These are phyloP conservation scores for Xylaria arbuscula DNA, from an alignment of 2,329 filamentous ascomycete genomes.

Conservation along the genomic window DNA sequence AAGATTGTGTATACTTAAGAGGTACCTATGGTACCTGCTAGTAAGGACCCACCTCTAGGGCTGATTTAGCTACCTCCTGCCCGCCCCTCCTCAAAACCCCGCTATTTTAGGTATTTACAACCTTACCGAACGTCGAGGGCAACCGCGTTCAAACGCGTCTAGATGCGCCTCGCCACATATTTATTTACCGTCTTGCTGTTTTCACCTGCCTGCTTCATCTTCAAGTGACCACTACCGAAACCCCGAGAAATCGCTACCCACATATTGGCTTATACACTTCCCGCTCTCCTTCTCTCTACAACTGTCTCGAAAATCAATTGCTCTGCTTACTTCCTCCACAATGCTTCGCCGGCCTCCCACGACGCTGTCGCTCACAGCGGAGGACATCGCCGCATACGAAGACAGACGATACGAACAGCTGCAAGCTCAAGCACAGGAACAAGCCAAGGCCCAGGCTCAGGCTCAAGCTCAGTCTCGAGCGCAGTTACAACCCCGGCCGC, in stretches of 20 bases:
- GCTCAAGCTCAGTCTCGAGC: constrained; percentile 15
- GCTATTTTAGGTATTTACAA: constrained; percentile 13
- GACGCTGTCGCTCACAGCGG: constrained; percentile 73
- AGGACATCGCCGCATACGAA: constrained; percentile 78
- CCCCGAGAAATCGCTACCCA: not conserved
- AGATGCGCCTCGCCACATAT: not conserved
- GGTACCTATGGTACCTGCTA: too few species aligned
- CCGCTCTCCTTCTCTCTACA: not conserved
- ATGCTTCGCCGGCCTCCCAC: constrained; percentile 78
- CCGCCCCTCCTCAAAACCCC: constrained; percentile 13
- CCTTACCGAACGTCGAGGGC: not conserved
- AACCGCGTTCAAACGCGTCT: constrained; percentile 18
- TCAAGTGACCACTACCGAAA: not conserved
- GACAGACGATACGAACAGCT: constrained; percentile 61
- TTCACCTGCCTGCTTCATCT: not conserved
- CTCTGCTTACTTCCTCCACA: constrained; percentile 29
- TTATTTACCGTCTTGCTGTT: not conserved
- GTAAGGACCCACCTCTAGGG: constrained; percentile 25
- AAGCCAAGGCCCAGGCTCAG: constrained; percentile 43
- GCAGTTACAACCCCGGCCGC: constrained; percentile 26
- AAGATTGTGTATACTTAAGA: too few species aligned
- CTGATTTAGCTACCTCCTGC: constrained; percentile 5
- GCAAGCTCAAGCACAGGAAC: constrained; percentile 28
- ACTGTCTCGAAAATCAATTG: not conserved
- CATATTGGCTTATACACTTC: not conserved